Percentiles rank a stretch among this genome's conserved stretches.
Conservation (phyloP, 2,329 filamentous ascomycete species). For the Claviceps cyperi region DNA sequence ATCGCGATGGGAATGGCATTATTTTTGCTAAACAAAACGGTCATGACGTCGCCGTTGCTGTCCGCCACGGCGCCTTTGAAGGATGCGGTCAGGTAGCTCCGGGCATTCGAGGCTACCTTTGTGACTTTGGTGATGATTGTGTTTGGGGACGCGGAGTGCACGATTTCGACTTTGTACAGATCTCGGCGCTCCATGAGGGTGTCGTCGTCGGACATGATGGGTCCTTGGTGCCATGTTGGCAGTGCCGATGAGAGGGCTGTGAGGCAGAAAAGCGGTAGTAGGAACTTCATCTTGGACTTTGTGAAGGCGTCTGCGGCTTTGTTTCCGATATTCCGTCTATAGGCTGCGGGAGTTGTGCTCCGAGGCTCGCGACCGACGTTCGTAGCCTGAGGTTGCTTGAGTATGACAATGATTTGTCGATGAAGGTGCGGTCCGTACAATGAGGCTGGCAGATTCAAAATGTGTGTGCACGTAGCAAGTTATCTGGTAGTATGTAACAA, state of each 20-base stretch:
- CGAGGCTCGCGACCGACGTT: too few relatives aligned
- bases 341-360: neutral
- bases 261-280: conserved; percentile 2
- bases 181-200: conserved; percentile 5
- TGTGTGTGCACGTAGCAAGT: too few relatives aligned
- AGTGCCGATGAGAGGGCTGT: neutral
- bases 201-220: conserved; percentile 6
- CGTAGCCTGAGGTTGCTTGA: too few relatives aligned
- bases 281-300: neutral
- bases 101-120: conserved; percentile 7
- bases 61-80: conserved; percentile 7
- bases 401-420: too few relatives aligned
- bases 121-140: conserved; percentile 5
- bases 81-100: conserved; percentile 3
- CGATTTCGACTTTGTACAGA: conserved; percentile 1
- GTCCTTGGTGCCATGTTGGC: conserved; percentile 3
- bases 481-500: too few relatives aligned
- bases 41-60: conserved; percentile 8
- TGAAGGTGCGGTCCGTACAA: too few relatives aligned
- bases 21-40: conserved; percentile 1
- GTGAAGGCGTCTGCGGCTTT: neutral
- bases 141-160: neutral
- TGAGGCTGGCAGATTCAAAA: too few relatives aligned
- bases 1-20: neutral
- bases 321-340: neutral